These are phyloP conservation scores for Penicilliopsis zonata DNA, from an alignment of 495 filamentous ascomycete genomes.

Conservation along the genomic window DNA sequence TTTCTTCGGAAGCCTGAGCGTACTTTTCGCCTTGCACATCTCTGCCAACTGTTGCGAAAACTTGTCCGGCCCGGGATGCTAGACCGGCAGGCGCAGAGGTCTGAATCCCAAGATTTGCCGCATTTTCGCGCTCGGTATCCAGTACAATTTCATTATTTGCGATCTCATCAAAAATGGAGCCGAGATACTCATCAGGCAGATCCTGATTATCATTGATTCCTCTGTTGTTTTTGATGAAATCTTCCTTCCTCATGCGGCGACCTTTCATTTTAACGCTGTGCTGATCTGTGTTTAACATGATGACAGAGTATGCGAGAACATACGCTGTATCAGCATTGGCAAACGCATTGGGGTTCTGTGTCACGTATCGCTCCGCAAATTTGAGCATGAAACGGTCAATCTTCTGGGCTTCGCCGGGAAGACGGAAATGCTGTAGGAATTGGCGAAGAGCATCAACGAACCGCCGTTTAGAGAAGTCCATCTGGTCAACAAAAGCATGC, in stretches of 20 bases:
- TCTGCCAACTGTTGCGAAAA: constrained; percentile 77
- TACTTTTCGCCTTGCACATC: constrained; percentile 91
- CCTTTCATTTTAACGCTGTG: constrained; percentile 81
- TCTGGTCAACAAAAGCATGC: constrained; percentile 92
- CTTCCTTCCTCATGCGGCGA: constrained; percentile 79
- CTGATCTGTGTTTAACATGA: constrained; percentile 91
- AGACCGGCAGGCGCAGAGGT: constrained; percentile 50
- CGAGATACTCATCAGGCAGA: constrained; percentile 84
- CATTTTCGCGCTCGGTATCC: constrained; percentile 77
- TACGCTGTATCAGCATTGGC: constrained; percentile 98
- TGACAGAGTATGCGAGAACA: constrained; percentile 89
- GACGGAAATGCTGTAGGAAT: constrained; percentile 88
- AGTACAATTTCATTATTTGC: constrained; percentile 85
- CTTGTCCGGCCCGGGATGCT: constrained; percentile 78
- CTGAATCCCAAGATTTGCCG: constrained; percentile 56
- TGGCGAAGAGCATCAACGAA: constrained; percentile 87
- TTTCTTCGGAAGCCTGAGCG: constrained; percentile 88
- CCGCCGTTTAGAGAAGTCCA: constrained; percentile 88
- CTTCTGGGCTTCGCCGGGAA: constrained; percentile 96
- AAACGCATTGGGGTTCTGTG: constrained; percentile 92
- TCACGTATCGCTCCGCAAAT: constrained; percentile 91
- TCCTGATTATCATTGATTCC: constrained; percentile 97
- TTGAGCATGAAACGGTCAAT: constrained; percentile 99
- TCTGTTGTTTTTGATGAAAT: constrained; percentile 97
- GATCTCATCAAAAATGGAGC: constrained; percentile 87